These are phyloP conservation scores for Penicillium hesseltinei DNA, from an alignment of 2,329 filamentous ascomycete genomes.

Conservation along the genomic window DNA sequence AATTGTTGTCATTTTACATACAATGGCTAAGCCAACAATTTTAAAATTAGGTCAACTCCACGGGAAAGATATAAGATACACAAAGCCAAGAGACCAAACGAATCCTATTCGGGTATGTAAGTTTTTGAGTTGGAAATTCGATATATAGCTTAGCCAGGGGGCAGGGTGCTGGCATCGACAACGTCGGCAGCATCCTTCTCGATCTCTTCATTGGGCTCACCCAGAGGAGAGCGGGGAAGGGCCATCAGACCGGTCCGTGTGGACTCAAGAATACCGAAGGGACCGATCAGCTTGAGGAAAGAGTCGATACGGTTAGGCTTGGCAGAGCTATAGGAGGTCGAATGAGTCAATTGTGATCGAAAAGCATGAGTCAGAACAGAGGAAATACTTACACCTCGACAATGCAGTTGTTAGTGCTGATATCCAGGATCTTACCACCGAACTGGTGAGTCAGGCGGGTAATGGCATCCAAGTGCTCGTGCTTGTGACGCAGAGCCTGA, in stretches of 20 bases:
- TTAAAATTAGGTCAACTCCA: conserved; percentile 11
- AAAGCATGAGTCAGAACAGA: not conserved
- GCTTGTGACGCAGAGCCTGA: conserved; percentile 91
- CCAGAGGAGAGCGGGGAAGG: conserved; percentile 84
- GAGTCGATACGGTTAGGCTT: conserved; percentile 94
- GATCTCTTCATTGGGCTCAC: conserved; percentile 68
- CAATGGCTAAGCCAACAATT: conserved; percentile 7
- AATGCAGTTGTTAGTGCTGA: conserved; percentile 97
- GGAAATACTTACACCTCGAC: conserved; percentile 78
- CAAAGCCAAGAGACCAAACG: conserved; percentile 18
- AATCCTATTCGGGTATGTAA: conserved; percentile 24
- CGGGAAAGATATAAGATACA: conserved; percentile 9
- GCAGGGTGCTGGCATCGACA: conserved; percentile 89
- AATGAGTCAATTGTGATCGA: conserved; percentile 3
- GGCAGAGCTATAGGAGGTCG: conserved; percentile 62
- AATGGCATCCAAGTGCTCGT: conserved; percentile 94
- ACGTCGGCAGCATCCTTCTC: conserved; percentile 91
- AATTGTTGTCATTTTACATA: conserved; percentile 15
- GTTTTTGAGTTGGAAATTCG: conserved; percentile 21
- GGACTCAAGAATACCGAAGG: conserved; percentile 95
- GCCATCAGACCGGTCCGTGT: conserved; percentile 96
- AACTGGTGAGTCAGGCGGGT: conserved; percentile 98
- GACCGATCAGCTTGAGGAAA: conserved; percentile 91
- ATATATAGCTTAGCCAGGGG: conserved; percentile 67
- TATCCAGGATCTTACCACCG: conserved; percentile 94